Evolutionary conservation across 2,329 filamentous ascomycete genomes (phyloP).

Genomic region (Trichocomaceae sp.): DNA sequence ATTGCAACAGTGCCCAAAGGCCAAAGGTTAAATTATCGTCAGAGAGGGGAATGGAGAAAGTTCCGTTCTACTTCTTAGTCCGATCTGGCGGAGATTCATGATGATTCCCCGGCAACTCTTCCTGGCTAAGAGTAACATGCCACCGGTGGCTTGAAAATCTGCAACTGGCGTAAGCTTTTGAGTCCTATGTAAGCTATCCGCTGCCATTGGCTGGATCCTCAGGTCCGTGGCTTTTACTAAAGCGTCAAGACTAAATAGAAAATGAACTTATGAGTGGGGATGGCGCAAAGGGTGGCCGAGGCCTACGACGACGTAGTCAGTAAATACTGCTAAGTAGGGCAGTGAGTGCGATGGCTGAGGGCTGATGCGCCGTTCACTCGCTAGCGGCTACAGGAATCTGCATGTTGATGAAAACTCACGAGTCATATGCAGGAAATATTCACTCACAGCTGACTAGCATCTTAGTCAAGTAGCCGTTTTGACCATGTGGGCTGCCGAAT

Average conservation of each 20-base stretch:
- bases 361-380: neutral
- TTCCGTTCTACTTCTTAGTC: neutral
- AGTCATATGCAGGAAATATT: conserved; percentile 3
- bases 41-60: neutral
- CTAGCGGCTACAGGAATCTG: neutral
- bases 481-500: conserved; percentile 3
- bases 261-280: neutral
- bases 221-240: neutral
- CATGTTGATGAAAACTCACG: neutral
- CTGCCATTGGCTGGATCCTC: neutral
- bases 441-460: neutral
- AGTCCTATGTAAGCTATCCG: neutral
- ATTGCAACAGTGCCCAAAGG: neutral
- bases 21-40: neutral
- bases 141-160: conserved; percentile 2
- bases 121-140: neutral
- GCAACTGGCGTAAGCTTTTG: conserved; percentile 4
- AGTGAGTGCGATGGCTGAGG: neutral
- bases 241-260: too few species aligned
- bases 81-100: conserved; percentile 1
- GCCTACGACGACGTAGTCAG: neutral
- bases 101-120: neutral
- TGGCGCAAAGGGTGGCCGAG: neutral
- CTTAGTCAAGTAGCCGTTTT: neutral
- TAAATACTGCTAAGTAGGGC: neutral